Evolutionary conservation across 768 basidiomycete genomes (phyloP).

Genomic region (Pleurotus salmoneostramineus): DNA sequence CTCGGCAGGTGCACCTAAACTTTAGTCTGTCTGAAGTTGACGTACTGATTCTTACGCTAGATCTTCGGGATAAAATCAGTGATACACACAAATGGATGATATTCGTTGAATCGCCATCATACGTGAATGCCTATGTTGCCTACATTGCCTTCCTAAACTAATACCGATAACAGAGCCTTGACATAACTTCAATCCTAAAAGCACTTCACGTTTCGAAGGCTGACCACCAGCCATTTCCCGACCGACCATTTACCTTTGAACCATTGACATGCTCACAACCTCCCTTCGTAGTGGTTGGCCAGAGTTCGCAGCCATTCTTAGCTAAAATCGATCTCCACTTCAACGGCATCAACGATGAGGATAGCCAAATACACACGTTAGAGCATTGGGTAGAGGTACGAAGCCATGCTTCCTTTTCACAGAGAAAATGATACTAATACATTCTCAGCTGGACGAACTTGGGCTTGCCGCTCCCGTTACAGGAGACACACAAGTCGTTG

Average conservation of each 20-base stretch:
- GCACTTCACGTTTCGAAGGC: conserved; percentile 26
- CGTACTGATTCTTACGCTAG: conserved; percentile 16
- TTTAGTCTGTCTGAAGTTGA: not conserved
- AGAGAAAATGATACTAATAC: not conserved
- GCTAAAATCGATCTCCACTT: conserved; percentile 45
- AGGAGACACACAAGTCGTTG: conserved; percentile 50
- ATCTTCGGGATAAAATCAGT: conserved; percentile 21
- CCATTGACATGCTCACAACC: conserved; percentile 23
- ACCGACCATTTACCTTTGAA: conserved; percentile 11
- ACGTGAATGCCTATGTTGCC: conserved; percentile 27
- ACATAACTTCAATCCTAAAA: conserved; percentile 43
- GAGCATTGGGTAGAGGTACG: conserved; percentile 57
- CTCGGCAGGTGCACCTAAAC: conserved; percentile 29
- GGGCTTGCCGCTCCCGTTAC: conserved; percentile 25
- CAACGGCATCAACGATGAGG: conserved; percentile 23
- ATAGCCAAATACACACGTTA: conserved; percentile 17
- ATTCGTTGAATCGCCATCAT: conserved; percentile 47
- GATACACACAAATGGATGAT: conserved; percentile 56
- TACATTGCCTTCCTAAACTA: not conserved
- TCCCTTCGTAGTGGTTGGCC: conserved; percentile 43
- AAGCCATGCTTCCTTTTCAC: not conserved
- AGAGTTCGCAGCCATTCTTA: conserved; percentile 37
- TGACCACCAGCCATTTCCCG: conserved; percentile 13
- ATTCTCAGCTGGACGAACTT: conserved; percentile 38
- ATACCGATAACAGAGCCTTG: conserved; percentile 25